These are phyloP conservation scores for Phaeotremella skinneri DNA, from an alignment of 768 basidiomycete species.

Conservation along the genomic window DNA sequence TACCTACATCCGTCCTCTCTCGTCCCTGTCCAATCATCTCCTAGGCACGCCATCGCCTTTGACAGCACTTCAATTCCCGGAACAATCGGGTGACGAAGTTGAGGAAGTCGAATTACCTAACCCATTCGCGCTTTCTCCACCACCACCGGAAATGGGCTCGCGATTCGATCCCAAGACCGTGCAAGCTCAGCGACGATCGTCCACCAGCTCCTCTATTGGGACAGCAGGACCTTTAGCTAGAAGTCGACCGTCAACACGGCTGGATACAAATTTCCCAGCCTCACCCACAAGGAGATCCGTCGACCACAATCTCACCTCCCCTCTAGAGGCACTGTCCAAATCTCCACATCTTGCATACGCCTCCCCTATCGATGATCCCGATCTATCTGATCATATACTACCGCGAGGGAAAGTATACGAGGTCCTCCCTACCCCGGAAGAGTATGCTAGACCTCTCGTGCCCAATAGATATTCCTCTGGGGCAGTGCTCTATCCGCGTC, in stretches of 20 bases:
- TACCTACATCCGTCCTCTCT: conserved; percentile 7
- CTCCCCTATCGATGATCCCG: neutral
- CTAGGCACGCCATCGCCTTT: conserved; percentile 5
- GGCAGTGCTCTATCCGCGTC: conserved; percentile 2
- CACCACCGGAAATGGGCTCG: conserved; percentile 63
- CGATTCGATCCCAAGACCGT: conserved; percentile 76
- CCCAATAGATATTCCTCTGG: conserved; percentile 18
- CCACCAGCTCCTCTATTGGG: conserved; percentile 47
- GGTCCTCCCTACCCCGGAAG: conserved; percentile 37
- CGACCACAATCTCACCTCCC: neutral
- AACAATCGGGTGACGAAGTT: neutral
- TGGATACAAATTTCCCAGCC: neutral
- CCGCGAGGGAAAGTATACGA: conserved; percentile 2
- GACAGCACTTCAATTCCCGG: conserved; percentile 2
- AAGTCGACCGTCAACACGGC: neutral
- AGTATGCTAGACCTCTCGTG: conserved; percentile 36
- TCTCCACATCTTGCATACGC: neutral
- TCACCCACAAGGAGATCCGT: neutral
- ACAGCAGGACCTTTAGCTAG: conserved; percentile 45
- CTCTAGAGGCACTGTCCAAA: neutral
- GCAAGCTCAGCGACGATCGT: conserved; percentile 27
- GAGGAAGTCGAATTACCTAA: conserved; percentile 51
- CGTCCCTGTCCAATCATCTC: neutral
- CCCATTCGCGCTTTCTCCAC: conserved; percentile 68
- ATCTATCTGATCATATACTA: neutral